Percentiles rank a stretch among this genome's conserved stretches.
Conservation (phyloP, 306 rosid species). For the Casuarina equisetifolia region DNA sequence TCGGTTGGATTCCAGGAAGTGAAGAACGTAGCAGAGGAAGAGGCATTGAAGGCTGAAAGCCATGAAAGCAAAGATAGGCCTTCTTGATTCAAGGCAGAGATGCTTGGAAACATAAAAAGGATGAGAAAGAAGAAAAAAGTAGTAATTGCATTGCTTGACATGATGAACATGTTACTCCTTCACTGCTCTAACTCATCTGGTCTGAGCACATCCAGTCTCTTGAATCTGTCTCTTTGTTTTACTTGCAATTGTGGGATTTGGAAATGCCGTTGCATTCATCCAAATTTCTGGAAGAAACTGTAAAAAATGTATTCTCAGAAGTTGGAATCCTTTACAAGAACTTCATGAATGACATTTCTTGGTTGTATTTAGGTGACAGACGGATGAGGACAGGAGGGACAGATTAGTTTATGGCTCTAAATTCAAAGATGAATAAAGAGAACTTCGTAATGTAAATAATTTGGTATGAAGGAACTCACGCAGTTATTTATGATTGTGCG, state of each 20-base stretch:
- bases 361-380: conserved; percentile 26
- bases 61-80: conserved; percentile 87
- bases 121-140: conserved; percentile 57
- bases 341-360: conserved; percentile 17
- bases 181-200: conserved; percentile 62
- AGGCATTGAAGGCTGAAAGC: conserved; percentile 76
- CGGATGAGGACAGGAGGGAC: conserved; percentile 28
- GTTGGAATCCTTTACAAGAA: conserved; percentile 34
- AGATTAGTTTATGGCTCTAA: conserved; percentile 30
- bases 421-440: conserved; percentile 9
- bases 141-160: conserved; percentile 60
- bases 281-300: conserved; percentile 33
- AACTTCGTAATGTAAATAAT: not conserved
- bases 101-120: conserved; percentile 54
- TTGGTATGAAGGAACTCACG: conserved; percentile 6
- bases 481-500: conserved; percentile 13
- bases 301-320: conserved; percentile 10
- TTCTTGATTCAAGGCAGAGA: conserved; percentile 77
- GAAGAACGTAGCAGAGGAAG: conserved; percentile 58
- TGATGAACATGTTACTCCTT: conserved; percentile 44
- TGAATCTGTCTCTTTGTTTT: conserved; percentile 38
- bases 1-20: conserved; percentile 78
- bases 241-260: conserved; percentile 33
- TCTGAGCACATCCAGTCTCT: conserved; percentile 36
- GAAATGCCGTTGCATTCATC: conserved; percentile 33